These are phyloP conservation scores for Xanthoconium separans DNA, from an alignment of 1,284 basidiomycete species.

Conservation along the genomic window DNA sequence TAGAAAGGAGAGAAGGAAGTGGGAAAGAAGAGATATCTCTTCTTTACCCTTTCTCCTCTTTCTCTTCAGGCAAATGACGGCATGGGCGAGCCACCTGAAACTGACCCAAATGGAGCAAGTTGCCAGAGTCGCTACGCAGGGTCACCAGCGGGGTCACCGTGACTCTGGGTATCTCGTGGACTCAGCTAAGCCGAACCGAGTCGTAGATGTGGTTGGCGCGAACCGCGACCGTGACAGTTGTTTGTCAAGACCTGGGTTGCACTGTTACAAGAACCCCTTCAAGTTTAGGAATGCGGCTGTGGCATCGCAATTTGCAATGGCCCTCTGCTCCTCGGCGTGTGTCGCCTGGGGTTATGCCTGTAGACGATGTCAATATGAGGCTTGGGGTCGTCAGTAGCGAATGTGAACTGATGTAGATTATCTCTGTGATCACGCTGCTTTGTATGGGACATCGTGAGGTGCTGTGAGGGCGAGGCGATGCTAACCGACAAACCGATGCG, in stretches of 20 bases:
- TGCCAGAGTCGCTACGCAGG: too few relatives aligned
- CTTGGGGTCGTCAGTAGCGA: neutral
- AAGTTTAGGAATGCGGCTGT: constrained; percentile 24
- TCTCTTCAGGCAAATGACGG: too few relatives aligned
- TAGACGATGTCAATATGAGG: constrained; percentile 9
- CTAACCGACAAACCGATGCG: too few relatives aligned
- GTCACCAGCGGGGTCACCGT: too few relatives aligned
- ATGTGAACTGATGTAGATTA: constrained; percentile 8
- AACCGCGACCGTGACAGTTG: constrained; percentile 28
- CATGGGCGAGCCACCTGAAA: too few relatives aligned
- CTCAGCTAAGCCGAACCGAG: too few relatives aligned
- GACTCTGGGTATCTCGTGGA: too few relatives aligned
- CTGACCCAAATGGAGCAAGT: too few relatives aligned
- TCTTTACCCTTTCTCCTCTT: too few relatives aligned
- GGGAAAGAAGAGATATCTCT: too few relatives aligned
- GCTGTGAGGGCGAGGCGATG: constrained; percentile 1
- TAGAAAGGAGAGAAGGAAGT: too few relatives aligned
- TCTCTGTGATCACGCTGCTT: constrained; percentile 26
- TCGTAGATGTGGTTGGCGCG: constrained; percentile 32
- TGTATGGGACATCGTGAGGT: constrained; percentile 5
- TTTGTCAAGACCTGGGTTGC: constrained; percentile 26
- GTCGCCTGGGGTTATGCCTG: constrained; percentile 25
- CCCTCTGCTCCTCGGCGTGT: constrained; percentile 27
- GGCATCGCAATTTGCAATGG: constrained; percentile 31
- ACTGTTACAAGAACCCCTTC: constrained; percentile 22